Conservation (phyloP, 75 land plant genomes). For the Picea sitchensis region DNA sequence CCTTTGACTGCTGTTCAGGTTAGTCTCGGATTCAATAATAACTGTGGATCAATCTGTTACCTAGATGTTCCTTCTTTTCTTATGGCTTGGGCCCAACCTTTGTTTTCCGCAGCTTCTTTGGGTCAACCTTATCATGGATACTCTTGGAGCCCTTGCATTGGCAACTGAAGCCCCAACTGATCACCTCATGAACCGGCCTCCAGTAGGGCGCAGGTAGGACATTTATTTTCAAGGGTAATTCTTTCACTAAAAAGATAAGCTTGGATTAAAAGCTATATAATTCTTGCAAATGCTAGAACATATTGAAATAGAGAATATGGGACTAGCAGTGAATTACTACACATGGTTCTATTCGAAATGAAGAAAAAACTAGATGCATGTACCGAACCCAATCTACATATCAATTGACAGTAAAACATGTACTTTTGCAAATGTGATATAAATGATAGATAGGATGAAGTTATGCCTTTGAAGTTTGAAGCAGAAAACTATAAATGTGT, state of each 20-base stretch:
- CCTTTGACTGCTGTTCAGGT: constrained; percentile 97
- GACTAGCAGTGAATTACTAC: too few species aligned
- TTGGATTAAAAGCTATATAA: neutral
- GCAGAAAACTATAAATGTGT: too few species aligned
- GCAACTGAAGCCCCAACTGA: constrained; percentile 99
- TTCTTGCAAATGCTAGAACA: neutral
- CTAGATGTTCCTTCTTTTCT: constrained; percentile 1
- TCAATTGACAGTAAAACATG: too few species aligned
- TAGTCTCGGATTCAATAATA: constrained; percentile 55
- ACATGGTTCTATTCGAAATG: too few species aligned
- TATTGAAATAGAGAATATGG: too few species aligned
- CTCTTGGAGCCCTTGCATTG: constrained; percentile 98
- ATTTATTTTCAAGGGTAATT: constrained; percentile 34
- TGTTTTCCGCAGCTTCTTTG: constrained; percentile 79
- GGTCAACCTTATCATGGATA: constrained; percentile 99
- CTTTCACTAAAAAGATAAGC: neutral
- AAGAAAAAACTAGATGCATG: too few species aligned
- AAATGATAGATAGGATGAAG: too few species aligned
- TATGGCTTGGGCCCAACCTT: constrained; percentile 17
- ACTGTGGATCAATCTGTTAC: neutral
- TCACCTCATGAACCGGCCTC: constrained; percentile 74
- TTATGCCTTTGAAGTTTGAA: too few species aligned
- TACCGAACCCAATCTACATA: too few species aligned
- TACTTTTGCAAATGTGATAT: too few species aligned
- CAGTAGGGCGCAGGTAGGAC: constrained; percentile 86